Evolutionary conservation across 1,284 basidiomycete species (phyloP).

Genomic region (Omphalotus olearius): DNA sequence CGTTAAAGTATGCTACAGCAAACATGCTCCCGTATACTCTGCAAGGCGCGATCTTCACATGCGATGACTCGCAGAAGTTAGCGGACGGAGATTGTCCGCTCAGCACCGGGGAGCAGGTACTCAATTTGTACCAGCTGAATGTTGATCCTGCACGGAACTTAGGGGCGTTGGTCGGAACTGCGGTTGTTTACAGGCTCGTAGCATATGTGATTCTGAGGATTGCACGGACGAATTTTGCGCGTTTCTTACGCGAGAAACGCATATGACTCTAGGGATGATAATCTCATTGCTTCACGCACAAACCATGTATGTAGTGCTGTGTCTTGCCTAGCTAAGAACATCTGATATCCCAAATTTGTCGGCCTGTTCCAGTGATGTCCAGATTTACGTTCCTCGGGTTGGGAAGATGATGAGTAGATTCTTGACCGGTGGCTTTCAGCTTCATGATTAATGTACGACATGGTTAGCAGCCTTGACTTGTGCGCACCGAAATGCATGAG

Average conservation of each 20-base stretch:
- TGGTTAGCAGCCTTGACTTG: too few species aligned
- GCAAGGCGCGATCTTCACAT: slow-evolving; percentile 13
- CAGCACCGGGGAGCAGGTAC: slow-evolving; percentile 12
- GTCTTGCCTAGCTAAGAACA: too few species aligned
- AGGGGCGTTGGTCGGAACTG: slow-evolving; percentile 11
- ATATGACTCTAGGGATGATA: too few species aligned
- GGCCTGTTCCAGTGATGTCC: too few species aligned
- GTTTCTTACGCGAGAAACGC: background rate
- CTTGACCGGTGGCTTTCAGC: too few species aligned
- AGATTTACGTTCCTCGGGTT: too few species aligned
- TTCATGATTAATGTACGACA: too few species aligned
- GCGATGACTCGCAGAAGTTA: slow-evolving; percentile 11
- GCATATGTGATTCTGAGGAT: slow-evolving; percentile 13
- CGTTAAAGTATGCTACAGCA: slow-evolving; percentile 12
- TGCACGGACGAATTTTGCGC: background rate
- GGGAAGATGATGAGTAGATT: too few species aligned
- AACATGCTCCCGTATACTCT: slow-evolving; percentile 13
- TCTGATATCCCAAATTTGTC: too few species aligned
- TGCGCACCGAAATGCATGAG: too few species aligned
- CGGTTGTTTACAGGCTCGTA: slow-evolving; percentile 13
- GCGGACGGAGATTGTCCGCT: slow-evolving; percentile 11
- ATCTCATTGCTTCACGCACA: too few species aligned
- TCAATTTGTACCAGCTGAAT: slow-evolving; percentile 14
- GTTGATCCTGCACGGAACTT: slow-evolving; percentile 11
- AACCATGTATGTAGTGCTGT: too few species aligned